Base-by-base conservation (phyloP, 139 green algal genomes). In the Chlamydomonas asymmetrica region DNA sequence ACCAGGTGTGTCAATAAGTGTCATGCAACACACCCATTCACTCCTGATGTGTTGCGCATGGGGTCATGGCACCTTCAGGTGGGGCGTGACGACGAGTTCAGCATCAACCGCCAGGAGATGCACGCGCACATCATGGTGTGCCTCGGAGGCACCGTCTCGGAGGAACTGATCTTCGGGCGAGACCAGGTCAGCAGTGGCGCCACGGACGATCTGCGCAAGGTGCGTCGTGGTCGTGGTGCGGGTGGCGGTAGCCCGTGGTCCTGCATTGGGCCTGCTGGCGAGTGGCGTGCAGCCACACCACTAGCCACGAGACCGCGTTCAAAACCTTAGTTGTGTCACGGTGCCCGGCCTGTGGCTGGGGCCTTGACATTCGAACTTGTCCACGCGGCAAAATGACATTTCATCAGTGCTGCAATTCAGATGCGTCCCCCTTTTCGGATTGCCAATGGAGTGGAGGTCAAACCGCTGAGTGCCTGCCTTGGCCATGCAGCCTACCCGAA, bases 81-180 rank as follows among this genome's bases (percentile, higher is more conserved):
- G 31, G 81, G 81, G 4, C 75, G 78, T 20, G 82, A 93, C 60
- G 96, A 99, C 75, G 90, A 98, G 89, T 97, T 93, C 73, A 89
- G 70, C 62, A 88, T 91, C 69, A 97, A 91, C 39, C 80, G 85
- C 60, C 89, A 93, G 82, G 93, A 99, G 88, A 90, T 99, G 89
- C 68, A 95, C 39, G 96, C 96, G 1, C 80, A 88, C 70, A 95
- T 99, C 49, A 90, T 97, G 64, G 94, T 98, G 49, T 96, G 90
- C 79, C 97, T 99, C 96, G 96, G 95, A 25, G 96, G 96, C 45
- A 92, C 93, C 35, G 95, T 97, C 22, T 95, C 96, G 8, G 96
- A 99, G 90, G 95, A 98, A 88, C 83, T 99, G 29, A 92, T 99
- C n/a, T 98, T 99, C 81, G 96, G 96, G 10, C 29, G 41, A 22